Evolutionary conservation across 2,329 filamentous ascomycete species (phyloP).

Genomic region (Botrytis elliptica): DNA sequence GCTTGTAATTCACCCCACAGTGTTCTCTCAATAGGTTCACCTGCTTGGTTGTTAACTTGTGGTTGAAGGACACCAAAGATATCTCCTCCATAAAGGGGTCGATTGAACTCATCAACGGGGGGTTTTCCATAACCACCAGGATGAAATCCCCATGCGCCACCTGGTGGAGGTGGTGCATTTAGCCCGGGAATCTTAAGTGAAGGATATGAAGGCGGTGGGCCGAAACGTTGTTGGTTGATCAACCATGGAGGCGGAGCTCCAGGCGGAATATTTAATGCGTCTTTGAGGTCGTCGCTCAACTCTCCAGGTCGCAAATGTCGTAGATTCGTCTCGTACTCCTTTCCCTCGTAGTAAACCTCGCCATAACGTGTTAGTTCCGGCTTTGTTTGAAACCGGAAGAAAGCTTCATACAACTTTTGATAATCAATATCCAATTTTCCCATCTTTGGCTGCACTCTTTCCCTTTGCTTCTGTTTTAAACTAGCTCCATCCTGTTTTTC

Average conservation of each 20-base stretch:
- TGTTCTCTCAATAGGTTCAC: slow-evolving; percentile 80
- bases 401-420: slow-evolving; percentile 95
- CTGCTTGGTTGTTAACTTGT: slow-evolving; percentile 59
- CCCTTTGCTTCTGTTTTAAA: slow-evolving; percentile 92
- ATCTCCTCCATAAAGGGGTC: slow-evolving; percentile 89
- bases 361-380: slow-evolving; percentile 91
- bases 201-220: slow-evolving; percentile 90
- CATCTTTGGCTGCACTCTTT: slow-evolving; percentile 92
- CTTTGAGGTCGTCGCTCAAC: slow-evolving; percentile 82
- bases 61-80: slow-evolving; percentile 78
- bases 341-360: slow-evolving; percentile 99
- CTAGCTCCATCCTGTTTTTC: slow-evolving; percentile 93
- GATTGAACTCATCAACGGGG: slow-evolving; percentile 88
- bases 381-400: slow-evolving; percentile 97
- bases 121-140: slow-evolving; percentile 96
- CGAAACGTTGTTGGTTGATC: slow-evolving; percentile 92
- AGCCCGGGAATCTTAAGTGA: slow-evolving; percentile 92
- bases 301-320: slow-evolving; percentile 88
- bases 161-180: slow-evolving; percentile 87
- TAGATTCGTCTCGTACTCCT: slow-evolving; percentile 94
- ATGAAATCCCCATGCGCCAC: slow-evolving; percentile 91
- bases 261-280: slow-evolving; percentile 89
- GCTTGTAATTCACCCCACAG: slow-evolving; percentile 92
- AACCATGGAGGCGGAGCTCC: slow-evolving; percentile 95
- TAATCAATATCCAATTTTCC: slow-evolving; percentile 98